Evolutionary conservation across 257 asterid genomes (phyloP).

Genomic region (Haberlea rhodopensis): DNA sequence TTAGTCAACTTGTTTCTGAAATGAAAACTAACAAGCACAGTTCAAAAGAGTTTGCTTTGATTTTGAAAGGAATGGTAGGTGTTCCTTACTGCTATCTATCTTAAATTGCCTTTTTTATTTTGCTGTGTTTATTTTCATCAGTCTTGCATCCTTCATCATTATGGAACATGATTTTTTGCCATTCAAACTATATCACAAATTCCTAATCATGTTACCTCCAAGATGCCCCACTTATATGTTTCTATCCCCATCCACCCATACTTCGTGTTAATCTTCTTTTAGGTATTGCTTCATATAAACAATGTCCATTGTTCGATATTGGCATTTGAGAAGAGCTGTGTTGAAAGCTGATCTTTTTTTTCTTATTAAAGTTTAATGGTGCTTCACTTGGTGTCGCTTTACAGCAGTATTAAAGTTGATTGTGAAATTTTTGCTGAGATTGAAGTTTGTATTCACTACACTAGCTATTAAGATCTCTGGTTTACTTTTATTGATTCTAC

Average conservation of each 20-base stretch:
- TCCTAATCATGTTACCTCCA: conserved; percentile 1
- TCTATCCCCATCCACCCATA: not conserved
- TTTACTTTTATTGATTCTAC: not conserved
- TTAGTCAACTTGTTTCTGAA: conserved; percentile 84
- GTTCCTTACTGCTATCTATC: conserved; percentile 2
- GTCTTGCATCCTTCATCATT: not conserved
- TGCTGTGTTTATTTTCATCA: not conserved
- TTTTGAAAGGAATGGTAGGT: conserved; percentile 96
- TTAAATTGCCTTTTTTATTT: conserved; percentile 2
- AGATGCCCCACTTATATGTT: not conserved
- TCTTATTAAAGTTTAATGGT: too few species aligned
- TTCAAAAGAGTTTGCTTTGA: conserved; percentile 83
- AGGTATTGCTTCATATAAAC: not conserved
- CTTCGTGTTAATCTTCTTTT: not conserved
- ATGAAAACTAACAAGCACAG: conserved; percentile 76
- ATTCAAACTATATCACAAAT: not conserved
- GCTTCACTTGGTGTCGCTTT: too few species aligned
- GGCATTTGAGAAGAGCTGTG: too few species aligned
- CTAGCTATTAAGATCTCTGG: not conserved
- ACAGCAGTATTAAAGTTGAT: too few species aligned
- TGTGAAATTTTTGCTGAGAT: too few species aligned
- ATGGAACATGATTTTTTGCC: not conserved
- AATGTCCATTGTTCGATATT: too few species aligned
- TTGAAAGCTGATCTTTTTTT: too few species aligned
- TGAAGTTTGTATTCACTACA: not conserved